These are phyloP conservation scores for Pythium folliculosum DNA, from an alignment of 352 stramenopile species.

Conservation along the genomic window DNA sequence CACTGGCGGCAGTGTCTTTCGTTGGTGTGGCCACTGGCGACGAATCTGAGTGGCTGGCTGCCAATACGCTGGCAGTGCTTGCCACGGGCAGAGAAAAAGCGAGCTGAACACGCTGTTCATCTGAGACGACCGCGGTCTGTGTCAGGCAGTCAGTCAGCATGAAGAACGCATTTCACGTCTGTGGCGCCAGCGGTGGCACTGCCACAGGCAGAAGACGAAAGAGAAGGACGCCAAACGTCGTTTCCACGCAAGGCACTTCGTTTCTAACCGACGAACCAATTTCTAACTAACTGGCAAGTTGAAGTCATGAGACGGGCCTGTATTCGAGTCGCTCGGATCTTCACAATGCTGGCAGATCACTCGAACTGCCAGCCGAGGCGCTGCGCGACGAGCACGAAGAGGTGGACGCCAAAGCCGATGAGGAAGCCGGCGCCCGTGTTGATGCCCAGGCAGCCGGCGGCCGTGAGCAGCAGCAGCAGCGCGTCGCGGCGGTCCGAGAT, in stretches of 20 bases:
- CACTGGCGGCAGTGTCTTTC: neutral
- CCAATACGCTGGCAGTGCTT: no score
- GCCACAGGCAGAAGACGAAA: neutral
- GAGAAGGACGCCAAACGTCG: neutral
- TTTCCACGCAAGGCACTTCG: neutral
- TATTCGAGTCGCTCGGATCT: neutral
- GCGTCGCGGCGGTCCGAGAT: conserved; percentile 27
- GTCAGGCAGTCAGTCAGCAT: neutral
- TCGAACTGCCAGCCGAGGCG: conserved; percentile 7
- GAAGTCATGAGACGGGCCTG: conserved; percentile 1
- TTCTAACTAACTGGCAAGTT: conserved; percentile 2
- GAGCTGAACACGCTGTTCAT: no score
- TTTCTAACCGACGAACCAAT: conserved; percentile 4
- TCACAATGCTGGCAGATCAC: neutral
- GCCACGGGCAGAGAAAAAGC: neutral
- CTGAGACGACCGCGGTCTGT: no score
- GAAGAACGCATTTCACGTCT: no score
- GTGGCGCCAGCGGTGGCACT: no score
- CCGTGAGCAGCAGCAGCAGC: conserved; percentile 35
- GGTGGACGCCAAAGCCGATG: conserved; percentile 31
- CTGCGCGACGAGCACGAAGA: conserved; percentile 23
- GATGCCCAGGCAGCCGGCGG: conserved; percentile 31
- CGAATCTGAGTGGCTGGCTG: conserved; percentile 2
- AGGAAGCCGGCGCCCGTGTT: conserved; percentile 39
- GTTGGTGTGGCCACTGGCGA: neutral